These are phyloP conservation scores for Apiotrichum montevideense DNA, from an alignment of 1,284 basidiomycete species.

Conservation along the genomic window DNA sequence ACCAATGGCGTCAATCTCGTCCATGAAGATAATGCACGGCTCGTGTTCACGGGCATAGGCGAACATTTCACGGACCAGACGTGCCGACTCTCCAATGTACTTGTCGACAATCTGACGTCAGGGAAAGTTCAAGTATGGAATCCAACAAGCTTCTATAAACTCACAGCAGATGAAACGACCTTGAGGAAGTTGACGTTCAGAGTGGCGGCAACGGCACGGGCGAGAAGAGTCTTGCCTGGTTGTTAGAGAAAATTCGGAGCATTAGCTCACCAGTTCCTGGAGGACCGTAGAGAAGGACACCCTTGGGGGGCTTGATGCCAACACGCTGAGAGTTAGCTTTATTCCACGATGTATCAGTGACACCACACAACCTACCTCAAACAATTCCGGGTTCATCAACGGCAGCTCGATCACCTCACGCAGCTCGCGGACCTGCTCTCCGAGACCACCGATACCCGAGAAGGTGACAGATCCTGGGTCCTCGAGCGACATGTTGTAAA, in stretches of 20 bases:
- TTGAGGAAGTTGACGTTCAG: constrained; percentile 96
- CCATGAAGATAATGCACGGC: constrained; percentile 64
- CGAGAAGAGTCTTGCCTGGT: constrained; percentile 83
- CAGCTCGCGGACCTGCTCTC: constrained; percentile 93
- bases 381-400: constrained; percentile 90
- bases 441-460: constrained; percentile 92
- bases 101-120: constrained; percentile 79
- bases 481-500: constrained; percentile 99
- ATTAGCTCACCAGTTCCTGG: constrained; percentile 72
- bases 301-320: constrained; percentile 94
- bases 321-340: constrained; percentile 56
- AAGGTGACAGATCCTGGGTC: constrained; percentile 93
- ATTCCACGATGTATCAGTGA: not conserved
- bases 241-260: not conserved
- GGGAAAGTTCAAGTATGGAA: not conserved
- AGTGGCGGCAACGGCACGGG: constrained; percentile 92
- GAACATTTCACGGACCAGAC: constrained; percentile 96
- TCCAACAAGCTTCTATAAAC: constrained; percentile 11
- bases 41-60: constrained; percentile 95
- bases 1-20: constrained; percentile 97
- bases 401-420: constrained; percentile 97
- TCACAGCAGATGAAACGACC: constrained; percentile 86
- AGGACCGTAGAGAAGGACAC: constrained; percentile 94
- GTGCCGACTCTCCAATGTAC: constrained; percentile 96
- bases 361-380: constrained; percentile 45